A percentile compares a stretch with the other conserved stretches of the same genome.
Conservation (phyloP, 345 rosid species). For the Erysimum cheiranthoides region DNA sequence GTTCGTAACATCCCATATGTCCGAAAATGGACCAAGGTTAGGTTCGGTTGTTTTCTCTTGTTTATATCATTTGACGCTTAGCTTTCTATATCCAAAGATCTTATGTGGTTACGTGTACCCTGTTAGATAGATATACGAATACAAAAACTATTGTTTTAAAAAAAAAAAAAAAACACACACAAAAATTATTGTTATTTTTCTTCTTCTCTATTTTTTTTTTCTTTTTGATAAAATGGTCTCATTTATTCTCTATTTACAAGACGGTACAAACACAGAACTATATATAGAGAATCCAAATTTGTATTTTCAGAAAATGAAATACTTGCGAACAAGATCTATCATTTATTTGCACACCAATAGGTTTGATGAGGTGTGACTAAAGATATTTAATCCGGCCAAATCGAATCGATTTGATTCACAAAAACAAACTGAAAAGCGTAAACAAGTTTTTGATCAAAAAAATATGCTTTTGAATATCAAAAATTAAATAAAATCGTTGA, state of each 20-base stretch:
- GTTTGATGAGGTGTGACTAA: not conserved
- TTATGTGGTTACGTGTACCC: not conserved
- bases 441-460: not conserved
- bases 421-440: not conserved
- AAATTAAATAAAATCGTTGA: too few species aligned
- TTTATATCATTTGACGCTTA: slow-evolving; percentile 19
- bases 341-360: not conserved
- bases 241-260: not conserved
- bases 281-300: not conserved
- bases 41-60: slow-evolving; percentile 33
- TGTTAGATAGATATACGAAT: not conserved
- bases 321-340: not conserved
- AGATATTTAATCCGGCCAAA: too few species aligned
- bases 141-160: not conserved
- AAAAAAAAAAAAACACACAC: too few species aligned
- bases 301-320: not conserved
- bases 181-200: not conserved
- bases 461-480: too few species aligned
- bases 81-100: not conserved
- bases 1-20: slow-evolving; percentile 48
- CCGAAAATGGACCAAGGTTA: slow-evolving; percentile 34
- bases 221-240: too few species aligned
- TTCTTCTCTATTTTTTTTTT: not conserved
- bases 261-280: not conserved
- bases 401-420: too few species aligned